Base-by-base conservation (phyloP, 2,329 filamentous ascomycete genomes). In the Sporothrix euskadiensis region DNA sequence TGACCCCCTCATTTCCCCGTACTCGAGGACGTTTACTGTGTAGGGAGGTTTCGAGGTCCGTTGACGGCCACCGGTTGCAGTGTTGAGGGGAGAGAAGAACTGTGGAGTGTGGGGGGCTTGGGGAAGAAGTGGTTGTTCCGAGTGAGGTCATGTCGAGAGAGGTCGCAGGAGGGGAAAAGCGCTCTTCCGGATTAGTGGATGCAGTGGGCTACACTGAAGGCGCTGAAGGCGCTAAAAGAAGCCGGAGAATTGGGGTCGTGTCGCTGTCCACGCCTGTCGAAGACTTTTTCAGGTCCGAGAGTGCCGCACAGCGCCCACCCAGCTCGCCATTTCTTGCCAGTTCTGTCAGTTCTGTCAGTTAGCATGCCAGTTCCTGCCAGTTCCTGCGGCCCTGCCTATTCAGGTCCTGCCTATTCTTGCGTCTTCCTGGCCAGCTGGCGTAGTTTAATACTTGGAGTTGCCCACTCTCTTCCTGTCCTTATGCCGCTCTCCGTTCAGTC, bases 51-150 rank as follows among this genome's bases (percentile, higher is more conserved):
- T 26, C 26, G 26, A 26, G 26, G 26, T 39, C 32, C 57, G 56
- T 35, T 41, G 57, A 32, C 57, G 57, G 32, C 19, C 16, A 32
- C n/a, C 35, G 39, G n/a, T 65, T 16, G 41, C n/a, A 19, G 44
- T 14, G 5, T 30, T 26, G 26, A 26, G 44, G 35, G 8, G 35
- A 35, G 26, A 26, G 26, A 26, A 35, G 35, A 35, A 2, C 35
- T 52, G 65, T 68, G 65, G 65, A 68, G 44, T 68, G 65, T 52
- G 65, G 65, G 44, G 44, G 12, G 9, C 35, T 35, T 35, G 63
- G 8, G 4, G 26, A 22, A 19, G 5, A 4, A 44, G 41, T 35
- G 35, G 2, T 35, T 35, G 35, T 35, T 35, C 35, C 35, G 35
- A 35, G 35, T 35, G 35, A 35, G 35, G 35, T 35, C 35, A 4